Base-by-base conservation (phyloP, 2,329 filamentous ascomycete genomes). In the Arthrobotrys musiformis region DNA sequence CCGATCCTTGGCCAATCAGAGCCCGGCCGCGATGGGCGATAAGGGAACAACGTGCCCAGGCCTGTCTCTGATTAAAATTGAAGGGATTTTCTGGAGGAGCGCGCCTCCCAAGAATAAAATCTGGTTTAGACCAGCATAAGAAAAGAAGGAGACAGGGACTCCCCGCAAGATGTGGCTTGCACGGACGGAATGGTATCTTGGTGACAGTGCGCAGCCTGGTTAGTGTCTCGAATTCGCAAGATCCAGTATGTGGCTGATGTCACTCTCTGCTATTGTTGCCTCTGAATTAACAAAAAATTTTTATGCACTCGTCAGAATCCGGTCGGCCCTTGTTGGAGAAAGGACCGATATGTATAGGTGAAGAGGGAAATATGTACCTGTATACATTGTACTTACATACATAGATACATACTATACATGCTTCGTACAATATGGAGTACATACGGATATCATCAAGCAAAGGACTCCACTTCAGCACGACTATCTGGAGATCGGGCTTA, bases 41-140 rank as follows among this genome's bases (percentile, higher is more conserved):
- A 75, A 76, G 64, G 54, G 69, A 77, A 70, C 60, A 52, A 70
- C 60, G 60, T 77, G 73, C 73, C 72, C 40, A 61, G 66, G 40
- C 60, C 63, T 70, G 66, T 70, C 60, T 77, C 66, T 70, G 73
- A 77, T 77, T 77, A 70, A 77, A 52, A 77, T 76, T 77, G 73
- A 77, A 77, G 60, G 73, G 73, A 67, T 70, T 77, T 63, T 77
- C 73, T 77, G 73, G 73, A 77, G 73, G 73, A 77, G 73, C 73
- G 73, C 73, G 73, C 73, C 73, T 77, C 66, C 50, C 60, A 66
- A 67, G 60, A 58, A 61, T 30, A 68, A 64, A 58, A 60, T 60
- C 37, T 30, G 35, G 58, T 22, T 64, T 72, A 35, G 63, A 40
- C 64, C 70, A 35, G 42, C 56, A 42, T 48, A 62, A 54, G 56